Percentiles rank a stretch among this genome's conserved stretches.
phyloP scores from a whole-genome alignment of 495 filamentous ascomycete species.

The Aspergillus asperescens region DNA sequence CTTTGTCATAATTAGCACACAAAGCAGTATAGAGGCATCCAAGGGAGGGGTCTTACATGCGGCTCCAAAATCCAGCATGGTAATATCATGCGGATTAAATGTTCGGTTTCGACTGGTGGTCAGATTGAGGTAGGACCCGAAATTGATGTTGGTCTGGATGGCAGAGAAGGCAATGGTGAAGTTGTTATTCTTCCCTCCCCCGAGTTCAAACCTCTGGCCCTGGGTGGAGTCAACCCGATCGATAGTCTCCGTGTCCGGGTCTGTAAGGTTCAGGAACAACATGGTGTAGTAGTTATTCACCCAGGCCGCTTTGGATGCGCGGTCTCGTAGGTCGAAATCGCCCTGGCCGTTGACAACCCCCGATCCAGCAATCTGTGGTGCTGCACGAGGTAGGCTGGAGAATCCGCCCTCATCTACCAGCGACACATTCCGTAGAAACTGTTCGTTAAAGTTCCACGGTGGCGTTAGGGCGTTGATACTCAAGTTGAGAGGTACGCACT shows the following conservation, averaged over 20 bases:
- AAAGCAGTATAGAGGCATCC: neutral
- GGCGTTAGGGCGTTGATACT: slow-evolving; percentile 29
- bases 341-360: slow-evolving; percentile 1
- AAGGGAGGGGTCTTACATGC: slow-evolving; percentile 14
- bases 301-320: slow-evolving; percentile 42
- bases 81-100: neutral
- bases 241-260: neutral
- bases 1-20: neutral
- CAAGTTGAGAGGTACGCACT: slow-evolving; percentile 42
- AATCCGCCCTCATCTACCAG: slow-evolving; percentile 36
- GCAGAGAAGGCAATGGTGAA: slow-evolving; percentile 10
- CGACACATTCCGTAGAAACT: neutral
- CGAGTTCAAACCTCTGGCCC: slow-evolving; percentile 21
- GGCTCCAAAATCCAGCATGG: slow-evolving; percentile 9
- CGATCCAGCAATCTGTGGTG: slow-evolving; percentile 10
- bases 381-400: slow-evolving; percentile 19
- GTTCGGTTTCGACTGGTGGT: neutral
- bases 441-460: neutral
- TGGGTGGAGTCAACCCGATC: slow-evolving; percentile 25
- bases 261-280: slow-evolving; percentile 23
- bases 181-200: neutral
- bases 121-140: slow-evolving; percentile 9
- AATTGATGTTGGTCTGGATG: slow-evolving; percentile 20
- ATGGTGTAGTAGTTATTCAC: slow-evolving; percentile 32
- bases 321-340: slow-evolving; percentile 15